Base-by-base conservation (phyloP, 2,329 filamentous ascomycete genomes). In the Colletotrichum camelliae region DNA sequence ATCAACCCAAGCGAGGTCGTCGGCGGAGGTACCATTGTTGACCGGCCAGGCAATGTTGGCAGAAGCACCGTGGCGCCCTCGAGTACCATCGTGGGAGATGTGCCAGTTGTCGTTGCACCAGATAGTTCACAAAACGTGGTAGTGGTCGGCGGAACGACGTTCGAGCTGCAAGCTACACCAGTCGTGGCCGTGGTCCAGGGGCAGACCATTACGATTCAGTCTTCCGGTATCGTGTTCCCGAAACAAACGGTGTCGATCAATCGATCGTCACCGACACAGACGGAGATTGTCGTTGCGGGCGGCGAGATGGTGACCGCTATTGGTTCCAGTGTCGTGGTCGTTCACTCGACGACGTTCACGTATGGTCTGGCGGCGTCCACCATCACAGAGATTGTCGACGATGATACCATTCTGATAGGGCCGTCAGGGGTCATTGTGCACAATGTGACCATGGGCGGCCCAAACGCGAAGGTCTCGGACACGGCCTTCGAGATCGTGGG, bases 381-480 rank as follows among this genome's bases (percentile, higher is more conserved):
- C 2, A 80, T 81, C 1, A 85, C 85, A 0, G 82, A 84, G 16
- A 82, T 87, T 3, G 80, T 93, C 31, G 86, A 87, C 73, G 89
- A 88, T 18, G 88, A 90, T 55, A 88, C 87, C 6, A 83, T 92
- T 76, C 85, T 87, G 2, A 84, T 92, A 67, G 89, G 87, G 0
- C 86, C 89, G 4, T 81, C 80, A 0, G 88, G 87, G 24, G 79
- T 90, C 7, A 78, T 84, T 3, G 79, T 87, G 3, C 85, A 83
- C 77, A 84, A 84, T 35, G 83, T 81, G 35, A 87, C 85, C 1
- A 72, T 90, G 0, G 89, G 89, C 21, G 89, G 88, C 0, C 77
- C 80, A 4, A 74, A 79, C 1, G 88, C 86, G 16, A 77, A 79
- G 4, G 67, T 81, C 2, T 81, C 80, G 2, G 83, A 83, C 15